Percentiles rank a stretch among this genome's conserved stretches.
Evolutionary conservation across 345 rosid species (phyloP).

Genomic region (Tarenaya hassleriana): DNA sequence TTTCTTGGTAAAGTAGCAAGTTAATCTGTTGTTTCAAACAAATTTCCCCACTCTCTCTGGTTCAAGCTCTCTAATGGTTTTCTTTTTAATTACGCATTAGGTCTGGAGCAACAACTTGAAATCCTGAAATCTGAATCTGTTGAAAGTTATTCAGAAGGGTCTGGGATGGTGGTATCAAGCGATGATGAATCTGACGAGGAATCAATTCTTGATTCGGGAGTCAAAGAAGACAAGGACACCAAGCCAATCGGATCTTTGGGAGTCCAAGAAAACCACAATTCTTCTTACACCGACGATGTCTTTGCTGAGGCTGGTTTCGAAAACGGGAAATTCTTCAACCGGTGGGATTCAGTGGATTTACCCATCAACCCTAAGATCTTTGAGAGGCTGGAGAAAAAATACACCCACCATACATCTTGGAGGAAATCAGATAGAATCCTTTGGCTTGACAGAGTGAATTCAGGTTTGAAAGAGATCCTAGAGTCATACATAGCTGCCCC

Average conservation of each 20-base stretch:
- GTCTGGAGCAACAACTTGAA: constrained; percentile 40
- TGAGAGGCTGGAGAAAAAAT: constrained; percentile 73
- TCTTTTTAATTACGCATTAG: constrained; percentile 23
- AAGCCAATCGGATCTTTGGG: constrained; percentile 17
- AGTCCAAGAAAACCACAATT: constrained; percentile 46
- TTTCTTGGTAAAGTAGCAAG: constrained; percentile 37
- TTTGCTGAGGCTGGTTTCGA: constrained; percentile 52
- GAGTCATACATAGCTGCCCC: constrained; percentile 35
- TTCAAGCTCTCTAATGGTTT: not conserved
- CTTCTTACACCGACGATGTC: constrained; percentile 52
- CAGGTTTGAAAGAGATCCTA: constrained; percentile 40
- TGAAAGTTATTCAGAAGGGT: constrained; percentile 45
- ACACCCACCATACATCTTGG: constrained; percentile 56
- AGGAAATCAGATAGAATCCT: constrained; percentile 65
- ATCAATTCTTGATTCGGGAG: constrained; percentile 20
- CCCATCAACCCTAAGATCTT: constrained; percentile 42
- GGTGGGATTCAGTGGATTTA: constrained; percentile 27
- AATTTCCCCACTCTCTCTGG: not conserved
- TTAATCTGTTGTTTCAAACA: not conserved
- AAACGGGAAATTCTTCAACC: constrained; percentile 20
- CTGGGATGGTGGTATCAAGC: constrained; percentile 52
- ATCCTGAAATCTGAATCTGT: constrained; percentile 43
- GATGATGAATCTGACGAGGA: constrained; percentile 42
- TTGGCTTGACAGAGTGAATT: constrained; percentile 60
- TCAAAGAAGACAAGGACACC: constrained; percentile 33